Conservation (phyloP, 305 asterid species). For the Stenogyne calaminthoides region DNA sequence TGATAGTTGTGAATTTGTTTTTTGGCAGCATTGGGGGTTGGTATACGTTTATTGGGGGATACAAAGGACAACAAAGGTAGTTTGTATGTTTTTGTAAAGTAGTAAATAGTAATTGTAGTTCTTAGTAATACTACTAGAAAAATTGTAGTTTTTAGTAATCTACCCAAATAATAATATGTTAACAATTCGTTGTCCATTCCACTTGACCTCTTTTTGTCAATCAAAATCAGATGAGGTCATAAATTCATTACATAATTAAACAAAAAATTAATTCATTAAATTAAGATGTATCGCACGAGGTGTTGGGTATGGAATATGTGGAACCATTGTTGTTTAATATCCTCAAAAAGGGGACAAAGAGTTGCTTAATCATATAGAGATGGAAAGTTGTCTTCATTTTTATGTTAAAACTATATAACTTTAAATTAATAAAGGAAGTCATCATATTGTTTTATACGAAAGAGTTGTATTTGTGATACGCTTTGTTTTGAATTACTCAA, state of each 20-base stretch:
- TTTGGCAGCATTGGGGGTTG: too few species aligned
- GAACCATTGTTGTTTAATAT: conserved; percentile 27
- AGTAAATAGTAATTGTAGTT: too few species aligned
- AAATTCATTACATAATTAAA: conserved; percentile 17
- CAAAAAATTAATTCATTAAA: neutral
- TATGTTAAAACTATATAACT: neutral
- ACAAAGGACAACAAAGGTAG: too few species aligned
- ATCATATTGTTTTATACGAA: neutral
- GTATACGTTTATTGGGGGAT: too few species aligned
- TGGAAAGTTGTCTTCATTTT: conserved; percentile 27
- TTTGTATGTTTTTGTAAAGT: too few species aligned
- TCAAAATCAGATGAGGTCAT: conserved; percentile 34
- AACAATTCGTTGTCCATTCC: neutral
- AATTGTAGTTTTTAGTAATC: too few species aligned
- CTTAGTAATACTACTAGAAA: too few species aligned
- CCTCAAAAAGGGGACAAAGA: conserved; percentile 40
- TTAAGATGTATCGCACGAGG: conserved; percentile 19
- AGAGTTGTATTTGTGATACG: neutral
- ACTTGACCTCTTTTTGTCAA: conserved; percentile 11
- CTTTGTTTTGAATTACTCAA: too few species aligned
- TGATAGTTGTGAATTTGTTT: too few species aligned
- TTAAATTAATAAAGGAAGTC: conserved; percentile 14
- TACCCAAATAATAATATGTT: too few species aligned
- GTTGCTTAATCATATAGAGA: conserved; percentile 31
- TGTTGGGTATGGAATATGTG: conserved; percentile 29